Conservation (phyloP, 148 eudicot species). For the Vaccinium vitisidaea region DNA sequence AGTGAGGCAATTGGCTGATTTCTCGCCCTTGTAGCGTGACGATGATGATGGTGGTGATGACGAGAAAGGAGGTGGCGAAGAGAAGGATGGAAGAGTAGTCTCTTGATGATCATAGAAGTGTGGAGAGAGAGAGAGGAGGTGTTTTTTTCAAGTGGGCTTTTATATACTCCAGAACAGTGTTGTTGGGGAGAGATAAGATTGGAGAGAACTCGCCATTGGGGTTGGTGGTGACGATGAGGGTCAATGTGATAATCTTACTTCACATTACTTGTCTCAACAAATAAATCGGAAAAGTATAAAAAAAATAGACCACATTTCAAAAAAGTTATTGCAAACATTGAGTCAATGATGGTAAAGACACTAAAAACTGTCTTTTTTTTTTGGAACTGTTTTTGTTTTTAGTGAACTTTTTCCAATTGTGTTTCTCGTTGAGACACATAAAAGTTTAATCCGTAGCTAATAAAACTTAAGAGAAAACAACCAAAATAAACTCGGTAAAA, state of each 20-base stretch:
- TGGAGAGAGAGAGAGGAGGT: neutral
- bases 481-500: too few relatives aligned
- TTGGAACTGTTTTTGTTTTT: too few relatives aligned
- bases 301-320: too few relatives aligned
- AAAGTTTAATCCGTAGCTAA: too few relatives aligned
- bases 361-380: too few relatives aligned
- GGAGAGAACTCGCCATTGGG: conserved; percentile 5
- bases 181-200: conserved; percentile 2
- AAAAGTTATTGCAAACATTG: too few relatives aligned
- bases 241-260: neutral
- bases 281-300: too few relatives aligned
- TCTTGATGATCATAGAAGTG: conserved; percentile 29
- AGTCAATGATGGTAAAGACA: too few relatives aligned
- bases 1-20: conserved; percentile 1
- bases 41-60: neutral
- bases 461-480: too few relatives aligned
- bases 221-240: neutral
- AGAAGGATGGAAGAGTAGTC: conserved; percentile 25
- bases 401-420: too few relatives aligned
- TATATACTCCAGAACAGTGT: neutral
- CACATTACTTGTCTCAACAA: too few relatives aligned
- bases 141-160: neutral
- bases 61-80: conserved; percentile 23
- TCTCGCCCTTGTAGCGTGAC: neutral
- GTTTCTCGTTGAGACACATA: too few relatives aligned